Evolutionary conservation across 73 alveolate genomes (phyloP).

Genomic region (Paramecium sonneborni): DNA sequence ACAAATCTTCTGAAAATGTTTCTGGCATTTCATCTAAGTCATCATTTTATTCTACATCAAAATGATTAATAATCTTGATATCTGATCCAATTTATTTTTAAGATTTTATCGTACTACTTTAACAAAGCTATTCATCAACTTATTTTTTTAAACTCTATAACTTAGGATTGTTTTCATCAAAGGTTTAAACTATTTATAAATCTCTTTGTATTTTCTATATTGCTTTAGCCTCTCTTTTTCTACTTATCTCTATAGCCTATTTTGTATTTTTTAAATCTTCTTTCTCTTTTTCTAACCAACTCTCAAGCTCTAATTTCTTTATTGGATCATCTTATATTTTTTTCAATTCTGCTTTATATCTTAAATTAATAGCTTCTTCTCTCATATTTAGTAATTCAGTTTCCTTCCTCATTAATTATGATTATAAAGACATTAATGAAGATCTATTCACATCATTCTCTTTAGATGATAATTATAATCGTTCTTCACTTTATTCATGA

Average conservation of each 20-base stretch:
- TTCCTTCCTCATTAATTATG: not conserved
- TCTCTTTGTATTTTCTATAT: not conserved
- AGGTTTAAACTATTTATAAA: not conserved
- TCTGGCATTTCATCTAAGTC: slow-evolving; percentile 39
- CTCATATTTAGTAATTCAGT: slow-evolving; percentile 27
- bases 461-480: not conserved
- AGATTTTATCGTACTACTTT: not conserved
- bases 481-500: not conserved
- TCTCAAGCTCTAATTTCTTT: not conserved
- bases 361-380: slow-evolving; percentile 14
- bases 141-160: not conserved
- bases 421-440: slow-evolving; percentile 2
- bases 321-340: not conserved
- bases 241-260: slow-evolving; percentile 7
- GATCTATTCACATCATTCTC: slow-evolving; percentile 30
- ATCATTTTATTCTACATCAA: not conserved
- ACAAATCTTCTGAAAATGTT: slow-evolving; percentile 1
- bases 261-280: slow-evolving; percentile 26
- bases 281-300: not conserved
- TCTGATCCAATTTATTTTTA: not conserved
- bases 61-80: not conserved
- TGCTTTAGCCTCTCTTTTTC: slow-evolving; percentile 44
- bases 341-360: slow-evolving; percentile 36
- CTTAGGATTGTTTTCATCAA: slow-evolving; percentile 33
- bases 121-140: not conserved